Percentiles rank a stretch among this genome's conserved stretches.
Conservation (phyloP, 2,329 filamentous ascomycete genomes). For the Claviceps fusiformis region DNA sequence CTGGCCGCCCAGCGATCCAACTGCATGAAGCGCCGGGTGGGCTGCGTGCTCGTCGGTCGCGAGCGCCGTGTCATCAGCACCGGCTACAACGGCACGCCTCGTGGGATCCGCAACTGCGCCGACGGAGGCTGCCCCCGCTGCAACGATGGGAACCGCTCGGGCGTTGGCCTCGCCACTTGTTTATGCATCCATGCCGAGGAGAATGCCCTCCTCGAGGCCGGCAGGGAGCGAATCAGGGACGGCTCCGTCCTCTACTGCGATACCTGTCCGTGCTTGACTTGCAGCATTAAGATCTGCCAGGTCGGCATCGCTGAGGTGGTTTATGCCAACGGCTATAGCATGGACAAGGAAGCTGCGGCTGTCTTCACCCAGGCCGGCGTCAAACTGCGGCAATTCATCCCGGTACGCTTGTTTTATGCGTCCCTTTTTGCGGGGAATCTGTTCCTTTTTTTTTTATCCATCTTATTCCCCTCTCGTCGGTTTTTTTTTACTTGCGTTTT, state of each 20-base stretch:
- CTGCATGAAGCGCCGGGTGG: slow-evolving; percentile 96
- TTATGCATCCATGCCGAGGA: slow-evolving; percentile 97
- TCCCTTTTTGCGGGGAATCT: not conserved
- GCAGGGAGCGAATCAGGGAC: slow-evolving; percentile 74
- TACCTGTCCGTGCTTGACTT: slow-evolving; percentile 92
- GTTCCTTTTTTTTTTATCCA: not conserved
- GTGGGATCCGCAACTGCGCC: slow-evolving; percentile 77
- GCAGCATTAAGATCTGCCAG: slow-evolving; percentile 96
- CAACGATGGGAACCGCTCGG: slow-evolving; percentile 58
- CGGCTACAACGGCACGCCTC: slow-evolving; percentile 94
- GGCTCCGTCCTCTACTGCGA: slow-evolving; percentile 83
- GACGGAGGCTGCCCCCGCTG: slow-evolving; percentile 84
- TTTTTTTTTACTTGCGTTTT: not conserved
- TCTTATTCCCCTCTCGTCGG: not conserved
- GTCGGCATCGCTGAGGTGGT: slow-evolving; percentile 94
- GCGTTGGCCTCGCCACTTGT: slow-evolving; percentile 69
- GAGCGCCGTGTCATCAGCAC: slow-evolving; percentile 83
- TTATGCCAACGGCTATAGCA: slow-evolving; percentile 86
- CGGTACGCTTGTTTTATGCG: slow-evolving; percentile 43
- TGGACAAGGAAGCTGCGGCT: slow-evolving; percentile 72
- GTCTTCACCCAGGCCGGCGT: slow-evolving; percentile 79
- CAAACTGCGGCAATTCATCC: slow-evolving; percentile 72
- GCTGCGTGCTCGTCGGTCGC: slow-evolving; percentile 74
- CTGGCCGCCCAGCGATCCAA: slow-evolving; percentile 84
- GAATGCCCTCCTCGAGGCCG: slow-evolving; percentile 89